Conservation (phyloP, 257 asterid genomes). For the Apocynum venetum region DNA sequence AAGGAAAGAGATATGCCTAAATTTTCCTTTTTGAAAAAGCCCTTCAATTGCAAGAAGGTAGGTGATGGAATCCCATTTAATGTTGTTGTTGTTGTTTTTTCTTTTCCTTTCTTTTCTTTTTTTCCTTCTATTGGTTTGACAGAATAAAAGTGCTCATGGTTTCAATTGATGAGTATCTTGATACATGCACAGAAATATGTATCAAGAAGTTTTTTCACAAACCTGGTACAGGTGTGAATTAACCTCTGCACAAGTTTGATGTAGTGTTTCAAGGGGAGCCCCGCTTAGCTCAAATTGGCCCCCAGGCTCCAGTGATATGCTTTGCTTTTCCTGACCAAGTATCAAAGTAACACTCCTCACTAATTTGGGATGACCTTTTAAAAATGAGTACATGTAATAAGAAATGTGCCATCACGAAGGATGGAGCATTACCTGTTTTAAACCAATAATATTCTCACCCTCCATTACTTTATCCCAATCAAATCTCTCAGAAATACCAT, state of each 20-base stretch:
- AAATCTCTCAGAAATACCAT: constrained; percentile 90
- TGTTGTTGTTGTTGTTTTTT: not conserved
- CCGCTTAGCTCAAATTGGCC: constrained; percentile 99
- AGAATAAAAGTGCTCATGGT: not conserved
- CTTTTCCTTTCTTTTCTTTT: too few species aligned
- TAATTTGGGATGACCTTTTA: not conserved
- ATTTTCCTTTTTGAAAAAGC: not conserved
- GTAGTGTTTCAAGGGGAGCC: constrained; percentile 94
- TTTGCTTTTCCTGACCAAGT: constrained; percentile 72
- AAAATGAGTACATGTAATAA: not conserved
- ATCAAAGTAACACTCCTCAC: not conserved
- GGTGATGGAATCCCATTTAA: not conserved
- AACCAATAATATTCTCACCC: constrained; percentile 84
- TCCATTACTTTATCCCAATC: constrained; percentile 99
- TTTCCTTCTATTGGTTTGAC: too few species aligned
- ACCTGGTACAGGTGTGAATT: constrained; percentile 97
- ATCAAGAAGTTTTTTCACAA: constrained; percentile 14
- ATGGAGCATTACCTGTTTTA: constrained; percentile 60
- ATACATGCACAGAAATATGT: not conserved
- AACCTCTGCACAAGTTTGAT: constrained; percentile 98
- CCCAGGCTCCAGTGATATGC: constrained; percentile 96
- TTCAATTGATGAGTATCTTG: not conserved
- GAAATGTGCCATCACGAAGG: not conserved
- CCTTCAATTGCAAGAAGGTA: not conserved
- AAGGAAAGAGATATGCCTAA: not conserved